These are phyloP conservation scores for Didymella arachidicola DNA, from an alignment of 2,329 filamentous ascomycete genomes.

Conservation along the genomic window DNA sequence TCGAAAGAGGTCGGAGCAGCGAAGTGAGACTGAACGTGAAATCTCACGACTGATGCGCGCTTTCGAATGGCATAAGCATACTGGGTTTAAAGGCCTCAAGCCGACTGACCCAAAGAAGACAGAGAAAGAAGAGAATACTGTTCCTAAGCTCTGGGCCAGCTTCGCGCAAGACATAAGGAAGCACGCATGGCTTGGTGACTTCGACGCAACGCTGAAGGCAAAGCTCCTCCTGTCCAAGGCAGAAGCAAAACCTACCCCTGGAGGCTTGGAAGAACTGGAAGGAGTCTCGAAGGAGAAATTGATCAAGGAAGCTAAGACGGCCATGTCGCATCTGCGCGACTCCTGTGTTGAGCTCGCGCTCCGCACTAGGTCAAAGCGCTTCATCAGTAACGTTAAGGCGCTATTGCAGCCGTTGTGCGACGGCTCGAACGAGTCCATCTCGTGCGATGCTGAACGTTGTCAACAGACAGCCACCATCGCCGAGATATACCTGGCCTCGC, in stretches of 20 bases:
- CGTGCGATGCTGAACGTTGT: constrained; percentile 34
- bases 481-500: constrained; percentile 29
- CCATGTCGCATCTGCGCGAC: constrained; percentile 31
- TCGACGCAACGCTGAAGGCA: constrained; percentile 20
- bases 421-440: not conserved
- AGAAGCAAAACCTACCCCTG: constrained; percentile 9
- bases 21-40: constrained; percentile 20
- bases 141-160: constrained; percentile 25
- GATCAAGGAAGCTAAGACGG: constrained; percentile 25
- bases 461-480: constrained; percentile 2
- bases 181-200: constrained; percentile 36
- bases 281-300: constrained; percentile 9
- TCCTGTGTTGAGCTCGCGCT: constrained; percentile 30
- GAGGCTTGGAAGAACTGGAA: constrained; percentile 16
- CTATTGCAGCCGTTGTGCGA: constrained; percentile 18
- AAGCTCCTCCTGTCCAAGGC: constrained; percentile 21
- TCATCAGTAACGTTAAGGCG: constrained; percentile 29
- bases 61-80: constrained; percentile 27
- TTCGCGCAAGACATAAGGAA: constrained; percentile 31
- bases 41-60: constrained; percentile 25
- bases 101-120: constrained; percentile 11
- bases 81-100: constrained; percentile 13
- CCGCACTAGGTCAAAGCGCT: constrained; percentile 33
- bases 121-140: constrained; percentile 13
- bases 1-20: constrained; percentile 27